phyloP scores from a whole-genome alignment of 2,329 filamentous ascomycete genomes.

The Aureobasidium sp. region DNA sequence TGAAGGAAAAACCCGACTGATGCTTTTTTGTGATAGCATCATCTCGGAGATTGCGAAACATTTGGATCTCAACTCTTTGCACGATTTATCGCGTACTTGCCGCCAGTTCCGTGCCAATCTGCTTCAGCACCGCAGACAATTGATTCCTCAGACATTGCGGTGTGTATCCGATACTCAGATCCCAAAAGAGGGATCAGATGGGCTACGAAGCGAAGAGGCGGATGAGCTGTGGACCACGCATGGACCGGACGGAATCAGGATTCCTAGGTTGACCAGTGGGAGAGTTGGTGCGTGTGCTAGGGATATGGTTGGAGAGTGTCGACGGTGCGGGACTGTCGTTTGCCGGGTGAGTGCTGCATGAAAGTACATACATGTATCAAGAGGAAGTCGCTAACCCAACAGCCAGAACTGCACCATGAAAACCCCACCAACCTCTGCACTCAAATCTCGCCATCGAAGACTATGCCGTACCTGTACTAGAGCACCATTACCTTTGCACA shows the following conservation, averaged over 20 bases:
- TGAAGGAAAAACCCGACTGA: not conserved
- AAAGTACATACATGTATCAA: not conserved
- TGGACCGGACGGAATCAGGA: constrained; percentile 24
- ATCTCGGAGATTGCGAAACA: constrained; percentile 65
- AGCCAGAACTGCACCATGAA: constrained; percentile 83
- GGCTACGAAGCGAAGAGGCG: constrained; percentile 41
- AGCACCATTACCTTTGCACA: constrained; percentile 52
- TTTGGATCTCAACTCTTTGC: constrained; percentile 81
- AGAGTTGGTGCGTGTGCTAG: constrained; percentile 75
- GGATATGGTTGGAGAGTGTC: constrained; percentile 79
- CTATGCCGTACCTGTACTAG: constrained; percentile 70
- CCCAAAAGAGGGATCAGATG: constrained; percentile 35
- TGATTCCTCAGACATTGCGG: constrained; percentile 68
- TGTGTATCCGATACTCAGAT: constrained; percentile 61
- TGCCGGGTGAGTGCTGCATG: constrained; percentile 58
- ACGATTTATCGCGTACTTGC: constrained; percentile 75
- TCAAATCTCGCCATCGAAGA: constrained; percentile 71
- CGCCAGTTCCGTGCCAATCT: constrained; percentile 71
- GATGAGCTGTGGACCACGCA: constrained; percentile 23
- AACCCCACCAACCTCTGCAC: constrained; percentile 58
- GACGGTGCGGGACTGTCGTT: constrained; percentile 67
- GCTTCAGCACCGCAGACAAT: constrained; percentile 66
- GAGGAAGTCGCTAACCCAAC: not conserved
- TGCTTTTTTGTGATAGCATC: constrained; percentile 48
- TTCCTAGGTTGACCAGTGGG: constrained; percentile 47